These are phyloP conservation scores for Stephanodiscus minutulus DNA, from an alignment of 108 stramenopile species.

Conservation along the genomic window DNA sequence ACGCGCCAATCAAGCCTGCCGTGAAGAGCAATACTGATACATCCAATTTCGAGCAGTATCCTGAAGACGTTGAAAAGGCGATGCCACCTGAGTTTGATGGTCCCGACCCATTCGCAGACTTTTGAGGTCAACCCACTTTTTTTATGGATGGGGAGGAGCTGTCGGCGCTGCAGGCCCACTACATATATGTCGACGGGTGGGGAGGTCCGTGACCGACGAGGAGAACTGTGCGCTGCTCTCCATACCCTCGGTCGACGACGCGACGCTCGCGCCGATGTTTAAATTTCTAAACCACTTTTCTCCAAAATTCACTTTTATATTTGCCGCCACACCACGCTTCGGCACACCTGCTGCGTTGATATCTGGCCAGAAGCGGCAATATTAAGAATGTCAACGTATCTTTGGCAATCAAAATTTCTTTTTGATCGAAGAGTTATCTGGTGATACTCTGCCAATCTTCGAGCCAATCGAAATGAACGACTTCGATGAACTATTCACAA, in stretches of 20 bases:
- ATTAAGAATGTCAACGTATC: no score
- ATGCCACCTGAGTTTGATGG: slow-evolving; percentile 36
- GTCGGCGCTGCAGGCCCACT: slow-evolving; percentile 71
- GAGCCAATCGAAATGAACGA: no score
- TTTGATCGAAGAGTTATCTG: no score
- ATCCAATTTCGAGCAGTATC: slow-evolving; percentile 84
- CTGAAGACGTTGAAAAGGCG: slow-evolving; percentile 47
- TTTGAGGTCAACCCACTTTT: slow-evolving; percentile 4
- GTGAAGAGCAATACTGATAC: slow-evolving; percentile 64
- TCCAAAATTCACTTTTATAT: no score
- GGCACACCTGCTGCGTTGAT: no score
- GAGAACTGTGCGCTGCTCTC: slow-evolving; percentile 86
- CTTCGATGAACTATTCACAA: no score
- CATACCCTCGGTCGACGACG: slow-evolving; percentile 88
- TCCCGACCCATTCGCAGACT: slow-evolving; percentile 37
- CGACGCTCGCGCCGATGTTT: slow-evolving; percentile 84
- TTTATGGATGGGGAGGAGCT: slow-evolving; percentile 36
- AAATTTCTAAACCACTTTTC: no score
- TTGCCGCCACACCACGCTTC: no score
- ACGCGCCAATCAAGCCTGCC: slow-evolving; percentile 74
- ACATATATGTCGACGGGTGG: slow-evolving; percentile 88
- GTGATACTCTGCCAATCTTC: no score
- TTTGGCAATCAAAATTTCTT: no score
- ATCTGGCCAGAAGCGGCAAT: no score
- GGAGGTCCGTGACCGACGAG: slow-evolving; percentile 67